phyloP scores from a whole-genome alignment of 129 eudicot species.

The Artemisia tridentata region DNA sequence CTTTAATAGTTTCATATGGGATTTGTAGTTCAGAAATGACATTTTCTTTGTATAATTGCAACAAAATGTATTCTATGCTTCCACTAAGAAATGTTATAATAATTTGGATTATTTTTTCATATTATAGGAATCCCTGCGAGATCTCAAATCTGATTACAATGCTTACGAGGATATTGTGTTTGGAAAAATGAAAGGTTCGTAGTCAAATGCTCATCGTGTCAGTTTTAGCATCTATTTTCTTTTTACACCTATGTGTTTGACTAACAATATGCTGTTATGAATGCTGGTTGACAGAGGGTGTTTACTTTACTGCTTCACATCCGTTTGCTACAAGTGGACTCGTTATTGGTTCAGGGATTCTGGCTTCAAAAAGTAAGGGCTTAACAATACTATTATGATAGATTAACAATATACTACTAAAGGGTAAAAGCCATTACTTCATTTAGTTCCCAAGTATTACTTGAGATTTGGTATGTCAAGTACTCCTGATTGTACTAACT shows the following conservation, averaged over 20 bases:
- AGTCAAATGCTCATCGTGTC: neutral
- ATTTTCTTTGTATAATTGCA: no score
- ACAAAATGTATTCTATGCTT: neutral
- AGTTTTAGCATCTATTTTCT: neutral
- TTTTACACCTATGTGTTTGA: neutral
- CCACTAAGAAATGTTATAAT: neutral
- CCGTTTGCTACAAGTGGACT: conserved; percentile 71
- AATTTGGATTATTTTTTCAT: conserved; percentile 18
- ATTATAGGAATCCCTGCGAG: conserved; percentile 66
- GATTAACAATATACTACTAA: conserved; percentile 19
- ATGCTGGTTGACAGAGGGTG: conserved; percentile 62
- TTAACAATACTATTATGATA: neutral
- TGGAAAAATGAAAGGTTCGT: conserved; percentile 78
- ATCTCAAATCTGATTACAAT: conserved; percentile 55
- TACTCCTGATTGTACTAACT: neutral
- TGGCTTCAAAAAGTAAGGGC: conserved; percentile 67
- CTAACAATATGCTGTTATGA: conserved; percentile 17
- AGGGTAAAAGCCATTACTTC: neutral
- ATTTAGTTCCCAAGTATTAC: conserved; percentile 1
- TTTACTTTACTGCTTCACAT: conserved; percentile 63
- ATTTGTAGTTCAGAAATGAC: no score
- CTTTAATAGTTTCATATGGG: no score
- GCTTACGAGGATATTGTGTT: conserved; percentile 65
- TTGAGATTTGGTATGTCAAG: no score
- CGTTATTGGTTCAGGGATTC: conserved; percentile 59